A percentile compares a stretch with the other conserved stretches of the same genome.
Conservation (phyloP, 352 stramenopile genomes). For the Pythium phragmiticola region DNA sequence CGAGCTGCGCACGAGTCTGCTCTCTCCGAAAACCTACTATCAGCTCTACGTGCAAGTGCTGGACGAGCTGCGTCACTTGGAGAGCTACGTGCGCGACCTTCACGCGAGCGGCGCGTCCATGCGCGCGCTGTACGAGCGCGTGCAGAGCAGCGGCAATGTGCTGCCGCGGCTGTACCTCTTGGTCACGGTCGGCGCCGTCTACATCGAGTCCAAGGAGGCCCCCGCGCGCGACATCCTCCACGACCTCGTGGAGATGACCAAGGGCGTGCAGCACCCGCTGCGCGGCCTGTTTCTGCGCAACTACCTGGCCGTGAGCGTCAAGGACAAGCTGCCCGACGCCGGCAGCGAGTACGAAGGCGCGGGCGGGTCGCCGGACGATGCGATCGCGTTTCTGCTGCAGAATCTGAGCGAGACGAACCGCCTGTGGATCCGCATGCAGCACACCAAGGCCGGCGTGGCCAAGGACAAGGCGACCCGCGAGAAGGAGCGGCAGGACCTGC, state of each 20-base stretch:
- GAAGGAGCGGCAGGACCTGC: slow-evolving; percentile 92
- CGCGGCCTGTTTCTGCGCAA: slow-evolving; percentile 98
- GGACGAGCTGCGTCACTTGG: slow-evolving; percentile 94
- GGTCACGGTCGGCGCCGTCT: slow-evolving; percentile 95
- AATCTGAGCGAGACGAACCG: slow-evolving; percentile 99
- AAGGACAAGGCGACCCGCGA: slow-evolving; percentile 82
- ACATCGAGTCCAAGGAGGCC: slow-evolving; percentile 87
- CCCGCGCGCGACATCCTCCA: slow-evolving; percentile 92
- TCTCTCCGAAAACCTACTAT: slow-evolving; percentile 99
- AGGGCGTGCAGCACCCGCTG: slow-evolving; percentile 98
- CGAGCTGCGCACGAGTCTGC: slow-evolving; percentile 80
- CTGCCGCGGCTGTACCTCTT: slow-evolving; percentile 96
- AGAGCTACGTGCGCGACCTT: slow-evolving; percentile 92
- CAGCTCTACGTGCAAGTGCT: slow-evolving; percentile 94
- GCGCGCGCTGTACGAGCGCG: slow-evolving; percentile 93
- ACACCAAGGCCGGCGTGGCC: slow-evolving; percentile 56
- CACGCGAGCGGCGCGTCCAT: slow-evolving; percentile 79
- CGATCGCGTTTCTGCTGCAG: slow-evolving; percentile 95
- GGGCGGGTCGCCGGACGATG: slow-evolving; percentile 80
- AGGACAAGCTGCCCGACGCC: slow-evolving; percentile 95
- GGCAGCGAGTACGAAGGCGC: slow-evolving; percentile 66
- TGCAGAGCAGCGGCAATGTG: slow-evolving; percentile 95
- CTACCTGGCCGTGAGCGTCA: slow-evolving; percentile 92
- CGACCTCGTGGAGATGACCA: slow-evolving; percentile 98
- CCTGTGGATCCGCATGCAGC: slow-evolving; percentile 99